Conservation (phyloP, 257 asterid species). For the Lantana camara region DNA sequence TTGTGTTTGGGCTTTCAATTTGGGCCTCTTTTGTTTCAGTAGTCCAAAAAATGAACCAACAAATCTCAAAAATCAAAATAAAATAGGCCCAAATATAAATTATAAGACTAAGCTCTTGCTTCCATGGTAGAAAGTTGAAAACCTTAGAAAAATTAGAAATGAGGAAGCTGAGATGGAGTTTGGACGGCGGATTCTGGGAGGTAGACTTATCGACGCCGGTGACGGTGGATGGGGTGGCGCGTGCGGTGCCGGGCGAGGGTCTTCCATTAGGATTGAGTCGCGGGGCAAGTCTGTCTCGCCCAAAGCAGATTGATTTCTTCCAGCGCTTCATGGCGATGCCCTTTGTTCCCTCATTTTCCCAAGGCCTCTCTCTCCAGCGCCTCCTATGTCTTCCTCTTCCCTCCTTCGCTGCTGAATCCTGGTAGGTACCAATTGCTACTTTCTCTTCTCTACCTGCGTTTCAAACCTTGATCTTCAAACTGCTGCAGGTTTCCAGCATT, state of each 20-base stretch:
- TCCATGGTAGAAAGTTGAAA: neutral
- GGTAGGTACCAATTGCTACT: slow-evolving; percentile 38
- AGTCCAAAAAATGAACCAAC: no score
- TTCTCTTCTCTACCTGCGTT: neutral
- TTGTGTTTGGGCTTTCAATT: no score
- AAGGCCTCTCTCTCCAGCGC: slow-evolving; percentile 65
- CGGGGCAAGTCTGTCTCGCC: slow-evolving; percentile 66
- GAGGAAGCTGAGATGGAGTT: slow-evolving; percentile 85
- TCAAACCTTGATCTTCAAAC: no score
- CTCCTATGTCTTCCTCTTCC: slow-evolving; percentile 62
- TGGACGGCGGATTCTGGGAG: slow-evolving; percentile 83
- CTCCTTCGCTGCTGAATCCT: slow-evolving; percentile 43
- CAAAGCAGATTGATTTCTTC: slow-evolving; percentile 74
- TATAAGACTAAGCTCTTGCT: no score
- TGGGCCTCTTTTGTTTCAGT: no score
- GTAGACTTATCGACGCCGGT: slow-evolving; percentile 73
- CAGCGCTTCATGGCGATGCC: slow-evolving; percentile 92
- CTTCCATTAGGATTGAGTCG: slow-evolving; percentile 72
- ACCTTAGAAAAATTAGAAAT: slow-evolving; percentile 19
- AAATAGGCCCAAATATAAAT: no score
- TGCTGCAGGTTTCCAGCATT: slow-evolving; percentile 67
- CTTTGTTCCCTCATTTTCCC: slow-evolving; percentile 60
- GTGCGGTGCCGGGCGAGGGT: slow-evolving; percentile 53
- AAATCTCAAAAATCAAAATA: no score
- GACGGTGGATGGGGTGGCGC: slow-evolving; percentile 70